Base-by-base conservation (phyloP, 305 asterid genomes). In the Petunia hybrid region DNA sequence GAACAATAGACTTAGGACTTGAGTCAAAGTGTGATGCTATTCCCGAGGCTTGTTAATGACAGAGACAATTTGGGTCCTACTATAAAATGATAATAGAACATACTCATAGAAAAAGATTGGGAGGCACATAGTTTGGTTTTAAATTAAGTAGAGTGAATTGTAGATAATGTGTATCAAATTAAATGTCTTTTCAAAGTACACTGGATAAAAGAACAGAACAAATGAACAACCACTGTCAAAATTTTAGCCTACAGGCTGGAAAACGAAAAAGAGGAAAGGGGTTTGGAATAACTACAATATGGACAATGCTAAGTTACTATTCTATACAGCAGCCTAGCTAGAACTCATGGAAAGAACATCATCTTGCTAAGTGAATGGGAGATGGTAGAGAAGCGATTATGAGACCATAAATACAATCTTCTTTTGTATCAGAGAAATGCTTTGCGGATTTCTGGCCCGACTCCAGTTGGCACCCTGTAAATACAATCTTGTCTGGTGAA, bases 401-500 rank as follows among this genome's bases (percentile, higher is more conserved):
- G 59, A 46, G 0, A 60, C 77, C 45, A 22, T 70, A 5, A 46
- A 46, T 70, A 70, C 16, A 0, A 2, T 0, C 31, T 31, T 31
- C 31, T 45, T 46, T 31, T 12, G 31, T 1, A 46, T 70, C n/a
- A 2, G 60, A 43, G 8, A 69, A 46, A 64, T 13, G 39, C 35
- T 22, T 9, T 31, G 10, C 31, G 60, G 48, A 22, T 41, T 70
- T 70, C 31, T 22, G 77, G 22, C 62, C 56, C 31, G 31, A 56
- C 16, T 56, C 62, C 60, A 10, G 60, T 53, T 53, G 5, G 60
- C 60, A 7, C 53, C 53, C 31, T 22, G 31, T 22, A 22, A 64
- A 64, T 40, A 36, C 31, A 64, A 13, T 65, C 2, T 65, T 66
- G 73, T 66, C 8, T 40, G 73, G 73, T 40, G 51, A 67, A 67